Evolutionary conservation across 1,284 basidiomycete species (phyloP), one percentile per base, ranked within the genome.

Genomic region (Erythrobasidium hasegawianum): DNA sequence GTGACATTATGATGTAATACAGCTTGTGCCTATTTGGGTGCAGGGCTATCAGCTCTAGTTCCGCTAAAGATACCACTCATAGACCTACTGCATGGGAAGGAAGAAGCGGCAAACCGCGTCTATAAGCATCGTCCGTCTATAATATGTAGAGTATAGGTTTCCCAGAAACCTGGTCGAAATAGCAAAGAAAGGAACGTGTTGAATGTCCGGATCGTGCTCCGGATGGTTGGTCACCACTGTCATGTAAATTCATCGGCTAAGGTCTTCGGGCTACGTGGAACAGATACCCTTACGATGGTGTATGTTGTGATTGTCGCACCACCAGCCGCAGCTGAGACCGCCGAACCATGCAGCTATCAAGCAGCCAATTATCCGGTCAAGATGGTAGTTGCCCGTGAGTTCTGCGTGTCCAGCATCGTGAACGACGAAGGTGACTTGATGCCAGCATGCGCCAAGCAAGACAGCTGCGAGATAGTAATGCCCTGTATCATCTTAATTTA

Each of bases 261-360:
- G n/a, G n/a, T n/a, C n/a, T n/a, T n/a, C n/a, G n/a, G n/a, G n/a
- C n/a, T n/a, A n/a, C n/a, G n/a, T n/a, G n/a, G n/a, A n/a, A n/a
- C n/a, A n/a, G n/a, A n/a, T n/a, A 27, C 43, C 4, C 79, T 58
- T 56, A 80, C 79, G 83, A 80, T 98, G 95, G 80, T 98, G 95
- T 57, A 96, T 86, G 74, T 98, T 97, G 78, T 98, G 95, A 76
- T 96, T 97, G 89, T 96, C 85, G 66, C 93, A 91, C 95, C 95
- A 99, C 96, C 95, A 99, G 43, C 91, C 89, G 40, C 96, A 83
- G 76, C 91, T 95, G 60, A 99, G 80, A 1, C 95, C 95, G 20
- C 95, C 94, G 59, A 95, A 81, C 74, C 88, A 91, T 77, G 93
- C 84, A 0, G 90, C 88, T 62, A 95, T 81, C n/a, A 87, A 76